These are phyloP conservation scores for Tuber brumale DNA, from an alignment of 495 filamentous ascomycete genomes.

Conservation along the genomic window DNA sequence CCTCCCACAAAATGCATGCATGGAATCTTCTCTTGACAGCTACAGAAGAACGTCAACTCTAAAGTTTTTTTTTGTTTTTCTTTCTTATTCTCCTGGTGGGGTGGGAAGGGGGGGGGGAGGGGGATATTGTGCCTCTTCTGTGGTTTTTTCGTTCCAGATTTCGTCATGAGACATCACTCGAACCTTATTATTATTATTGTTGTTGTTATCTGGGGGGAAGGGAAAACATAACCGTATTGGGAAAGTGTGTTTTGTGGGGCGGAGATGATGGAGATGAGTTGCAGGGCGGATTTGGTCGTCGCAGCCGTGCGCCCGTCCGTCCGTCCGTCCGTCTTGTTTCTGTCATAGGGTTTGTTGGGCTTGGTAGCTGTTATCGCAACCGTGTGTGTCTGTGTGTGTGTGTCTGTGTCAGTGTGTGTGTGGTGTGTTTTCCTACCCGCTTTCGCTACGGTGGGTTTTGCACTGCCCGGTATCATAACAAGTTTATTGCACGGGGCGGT, in stretches of 20 bases:
- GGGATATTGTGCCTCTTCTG: neutral
- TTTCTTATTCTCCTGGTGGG: neutral
- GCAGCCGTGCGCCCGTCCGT: neutral
- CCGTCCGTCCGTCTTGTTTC: too few species aligned
- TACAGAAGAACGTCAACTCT: neutral
- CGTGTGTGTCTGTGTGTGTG: too few species aligned
- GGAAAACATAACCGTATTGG: neutral
- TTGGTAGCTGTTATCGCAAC: too few species aligned
- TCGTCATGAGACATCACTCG: conserved; percentile 1
- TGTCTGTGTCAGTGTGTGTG: too few species aligned
- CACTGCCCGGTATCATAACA: neutral
- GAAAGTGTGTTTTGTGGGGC: neutral
- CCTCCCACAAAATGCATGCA: neutral
- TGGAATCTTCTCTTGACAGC: neutral
- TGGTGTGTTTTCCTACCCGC: too few species aligned
- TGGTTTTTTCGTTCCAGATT: neutral
- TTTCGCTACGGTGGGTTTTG: neutral
- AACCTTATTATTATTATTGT: neutral
- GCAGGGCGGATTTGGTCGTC: neutral
- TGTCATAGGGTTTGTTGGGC: too few species aligned
- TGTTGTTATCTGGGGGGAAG: neutral
- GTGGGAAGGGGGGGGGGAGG: neutral
- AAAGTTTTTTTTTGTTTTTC: neutral
- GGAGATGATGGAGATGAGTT: conserved; percentile 5
- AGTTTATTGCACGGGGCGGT: neutral